Evolutionary conservation across 2,329 filamentous ascomycete genomes (phyloP), one percentile per base, ranked within the genome.

Genomic region (Botrytis cinerea): DNA sequence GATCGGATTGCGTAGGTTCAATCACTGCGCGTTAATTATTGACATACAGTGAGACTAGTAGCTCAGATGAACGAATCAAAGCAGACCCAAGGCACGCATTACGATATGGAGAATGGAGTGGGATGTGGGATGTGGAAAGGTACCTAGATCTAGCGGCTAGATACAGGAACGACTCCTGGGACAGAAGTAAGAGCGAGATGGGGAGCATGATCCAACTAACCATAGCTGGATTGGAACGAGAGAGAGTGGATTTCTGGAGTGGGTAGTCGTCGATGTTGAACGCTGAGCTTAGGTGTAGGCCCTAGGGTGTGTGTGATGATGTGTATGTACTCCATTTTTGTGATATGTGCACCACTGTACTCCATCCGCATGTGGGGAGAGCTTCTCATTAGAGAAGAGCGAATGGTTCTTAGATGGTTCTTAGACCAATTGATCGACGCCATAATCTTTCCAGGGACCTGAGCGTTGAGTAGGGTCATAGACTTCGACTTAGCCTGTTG

Each of bases 81-180:
- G 51, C 51, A 28, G 18, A 32, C 51, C 64, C 14, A 67, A 67
- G 20, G 28, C 16, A 67, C 45, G 45, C 48, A 40, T 45, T 32
- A 66, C 20, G 43, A 48, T 54, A 54, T 67, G 45, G 64, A 67
- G 32, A 51, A 67, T 38, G 64, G 61, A 16, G 16, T 1, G 14
- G 16, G 43, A n/a, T 28, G 51, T n/a, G n/a, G 16, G 48, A 54
- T 54, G 48, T 54, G 48, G 28, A 28, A 57, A 57, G n/a, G 64
- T 67, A 54, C 48, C 48, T 67, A 40, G 64, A 67, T 40, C 64
- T 54, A 67, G 64, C 64, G 64, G 46, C 51, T 67, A 67, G 64
- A 67, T 51, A 54, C 64, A 67, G 64, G 64, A 67, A 57, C n/a
- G 25, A n/a, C 25, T 57, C 51, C 51, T 28, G 46, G 51, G 35